Conservation (phyloP, 352 stramenopile genomes). For the Phytophthora europaea region DNA sequence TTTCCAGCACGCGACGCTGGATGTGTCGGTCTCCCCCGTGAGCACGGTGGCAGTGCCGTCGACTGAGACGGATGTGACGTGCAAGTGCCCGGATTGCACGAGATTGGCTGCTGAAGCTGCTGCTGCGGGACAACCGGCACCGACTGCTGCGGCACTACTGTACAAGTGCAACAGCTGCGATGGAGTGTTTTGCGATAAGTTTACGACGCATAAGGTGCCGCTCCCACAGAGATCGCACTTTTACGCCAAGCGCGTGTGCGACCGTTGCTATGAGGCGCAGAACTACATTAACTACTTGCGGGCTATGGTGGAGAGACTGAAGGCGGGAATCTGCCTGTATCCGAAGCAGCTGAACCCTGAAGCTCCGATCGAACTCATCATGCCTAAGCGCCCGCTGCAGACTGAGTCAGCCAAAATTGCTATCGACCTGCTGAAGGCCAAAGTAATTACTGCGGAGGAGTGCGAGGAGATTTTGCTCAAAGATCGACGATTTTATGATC, state of each 20-base stretch:
- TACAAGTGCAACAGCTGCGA: conserved; percentile 91
- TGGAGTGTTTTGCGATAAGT: conserved; percentile 81
- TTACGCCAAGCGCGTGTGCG: conserved; percentile 89
- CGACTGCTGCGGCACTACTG: conserved; percentile 56
- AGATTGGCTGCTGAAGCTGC: conserved; percentile 44
- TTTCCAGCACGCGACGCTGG: conserved; percentile 53
- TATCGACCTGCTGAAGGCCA: conserved; percentile 88
- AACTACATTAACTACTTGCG: conserved; percentile 90
- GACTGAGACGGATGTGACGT: conserved; percentile 68
- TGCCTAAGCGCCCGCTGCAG: conserved; percentile 85
- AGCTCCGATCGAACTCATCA: conserved; percentile 89
- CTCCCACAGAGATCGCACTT: conserved; percentile 85
- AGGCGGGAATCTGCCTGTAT: conserved; percentile 89
- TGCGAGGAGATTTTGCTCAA: conserved; percentile 89
- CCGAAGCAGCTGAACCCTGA: conserved; percentile 85
- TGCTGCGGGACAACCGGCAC: conserved; percentile 22
- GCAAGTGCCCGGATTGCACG: conserved; percentile 76
- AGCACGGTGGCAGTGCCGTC: conserved; percentile 53
- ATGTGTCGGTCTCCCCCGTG: conserved; percentile 69
- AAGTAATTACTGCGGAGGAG: conserved; percentile 87
- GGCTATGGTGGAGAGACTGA: conserved; percentile 86
- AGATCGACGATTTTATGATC: conserved; percentile 85
- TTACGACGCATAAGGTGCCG: conserved; percentile 83
- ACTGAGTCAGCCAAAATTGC: conserved; percentile 87
- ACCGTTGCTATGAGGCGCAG: conserved; percentile 86